Evolutionary conservation across 805 yeast species (phyloP).

Genomic region (Candida gorgasii): DNA sequence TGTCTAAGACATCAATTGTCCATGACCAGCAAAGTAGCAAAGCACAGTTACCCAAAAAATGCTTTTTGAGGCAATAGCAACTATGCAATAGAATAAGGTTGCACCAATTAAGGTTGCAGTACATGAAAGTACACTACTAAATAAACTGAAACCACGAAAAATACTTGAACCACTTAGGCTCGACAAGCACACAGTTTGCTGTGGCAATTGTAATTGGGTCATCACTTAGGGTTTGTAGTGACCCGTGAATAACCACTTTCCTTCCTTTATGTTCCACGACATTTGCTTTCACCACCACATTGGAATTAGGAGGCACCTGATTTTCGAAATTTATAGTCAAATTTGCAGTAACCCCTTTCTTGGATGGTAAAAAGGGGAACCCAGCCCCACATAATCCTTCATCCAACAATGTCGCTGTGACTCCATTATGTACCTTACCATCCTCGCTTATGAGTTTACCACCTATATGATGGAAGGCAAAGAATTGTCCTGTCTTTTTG

Average conservation of each 20-base stretch:
- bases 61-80: constrained; percentile 6
- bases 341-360: constrained; percentile 87
- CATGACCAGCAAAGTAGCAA: not conserved
- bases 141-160: constrained; percentile 40
- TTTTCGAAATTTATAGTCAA: constrained; percentile 64
- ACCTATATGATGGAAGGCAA: constrained; percentile 74
- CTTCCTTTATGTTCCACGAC: constrained; percentile 72
- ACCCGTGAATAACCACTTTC: constrained; percentile 77
- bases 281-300: constrained; percentile 65
- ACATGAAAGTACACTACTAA: not conserved
- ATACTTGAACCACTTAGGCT: constrained; percentile 86
- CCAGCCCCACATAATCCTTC: constrained; percentile 87
- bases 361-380: constrained; percentile 74
- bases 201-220: constrained; percentile 50
- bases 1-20: not conserved
- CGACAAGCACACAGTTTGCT: constrained; percentile 73
- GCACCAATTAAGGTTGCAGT: not conserved
- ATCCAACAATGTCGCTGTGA: constrained; percentile 75
- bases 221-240: constrained; percentile 47
- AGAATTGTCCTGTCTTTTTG: constrained; percentile 50
- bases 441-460: constrained; percentile 61
- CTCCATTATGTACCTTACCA: constrained; percentile 79
- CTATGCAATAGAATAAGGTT: not conserved
- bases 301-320: constrained; percentile 62
- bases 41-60: not conserved